phyloP scores from a whole-genome alignment of 2,329 filamentous ascomycete species.

The Penicillium oxalicum region DNA sequence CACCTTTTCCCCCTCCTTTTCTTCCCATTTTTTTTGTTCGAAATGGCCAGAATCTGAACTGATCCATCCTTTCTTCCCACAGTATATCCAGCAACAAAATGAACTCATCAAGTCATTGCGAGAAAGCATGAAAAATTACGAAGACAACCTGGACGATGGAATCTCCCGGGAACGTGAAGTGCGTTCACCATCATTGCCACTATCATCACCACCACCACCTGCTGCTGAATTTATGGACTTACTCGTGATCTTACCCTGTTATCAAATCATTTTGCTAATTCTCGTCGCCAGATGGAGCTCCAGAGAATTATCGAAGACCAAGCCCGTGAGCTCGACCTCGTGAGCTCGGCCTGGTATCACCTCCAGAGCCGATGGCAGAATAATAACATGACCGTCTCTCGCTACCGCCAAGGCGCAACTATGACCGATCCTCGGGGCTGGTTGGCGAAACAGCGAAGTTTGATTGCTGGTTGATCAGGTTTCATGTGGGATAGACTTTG shows the following conservation, averaged over 20 bases:
- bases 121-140: slow-evolving; percentile 36
- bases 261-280: slow-evolving; percentile 11
- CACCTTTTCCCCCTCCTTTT: not conserved
- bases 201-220: too few species aligned
- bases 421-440: slow-evolving; percentile 39
- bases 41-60: slow-evolving; percentile 9
- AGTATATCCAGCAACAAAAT: slow-evolving; percentile 42
- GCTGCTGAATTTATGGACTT: not conserved
- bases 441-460: slow-evolving; percentile 41
- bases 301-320: slow-evolving; percentile 37
- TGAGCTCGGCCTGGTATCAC: slow-evolving; percentile 45
- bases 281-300: slow-evolving; percentile 31
- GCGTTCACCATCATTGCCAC: slow-evolving; percentile 4
- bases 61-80: slow-evolving; percentile 1
- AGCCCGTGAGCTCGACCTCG: slow-evolving; percentile 40
- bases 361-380: slow-evolving; percentile 42
- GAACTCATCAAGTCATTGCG: slow-evolving; percentile 39
- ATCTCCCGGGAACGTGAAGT: slow-evolving; percentile 39
- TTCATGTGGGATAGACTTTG: not conserved
- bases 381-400: slow-evolving; percentile 38
- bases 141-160: slow-evolving; percentile 33
- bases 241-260: not conserved
- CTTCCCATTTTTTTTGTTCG: too few species aligned
- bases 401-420: slow-evolving; percentile 35
- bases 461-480: slow-evolving; percentile 33